phyloP scores from a whole-genome alignment of 2,329 filamentous ascomycete genomes.

The Lojkania enalia region DNA sequence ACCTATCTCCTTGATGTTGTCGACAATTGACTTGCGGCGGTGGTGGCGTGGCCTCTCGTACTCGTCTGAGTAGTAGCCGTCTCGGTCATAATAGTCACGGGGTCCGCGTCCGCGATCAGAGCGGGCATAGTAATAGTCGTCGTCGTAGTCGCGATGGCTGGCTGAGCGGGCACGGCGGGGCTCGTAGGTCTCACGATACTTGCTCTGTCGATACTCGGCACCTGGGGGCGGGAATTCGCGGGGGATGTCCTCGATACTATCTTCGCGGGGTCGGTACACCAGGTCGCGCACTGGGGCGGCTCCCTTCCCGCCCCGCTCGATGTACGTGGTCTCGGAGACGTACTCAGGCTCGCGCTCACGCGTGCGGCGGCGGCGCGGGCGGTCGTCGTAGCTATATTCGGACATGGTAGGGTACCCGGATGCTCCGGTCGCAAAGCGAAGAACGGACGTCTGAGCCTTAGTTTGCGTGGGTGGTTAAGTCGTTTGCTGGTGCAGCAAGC shows the following conservation, averaged over 20 bases:
- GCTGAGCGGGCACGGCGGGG: conserved; percentile 66
- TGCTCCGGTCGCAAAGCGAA: conserved; percentile 7
- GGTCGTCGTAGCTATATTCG: conserved; percentile 54
- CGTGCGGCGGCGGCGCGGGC: conserved; percentile 48
- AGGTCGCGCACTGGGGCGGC: conserved; percentile 51
- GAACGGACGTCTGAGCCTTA: too few species aligned
- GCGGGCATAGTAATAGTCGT: conserved; percentile 54
- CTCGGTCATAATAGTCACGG: conserved; percentile 50
- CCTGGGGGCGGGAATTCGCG: conserved; percentile 80
- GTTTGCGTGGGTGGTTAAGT: too few species aligned
- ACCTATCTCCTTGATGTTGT: conserved; percentile 57
- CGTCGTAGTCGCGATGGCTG: conserved; percentile 62
- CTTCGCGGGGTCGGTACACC: conserved; percentile 64
- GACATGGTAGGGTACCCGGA: conserved; percentile 46
- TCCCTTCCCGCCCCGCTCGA: conserved; percentile 52
- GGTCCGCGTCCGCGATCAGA: conserved; percentile 51
- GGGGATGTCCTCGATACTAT: conserved; percentile 82
- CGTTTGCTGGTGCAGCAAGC: too few species aligned
- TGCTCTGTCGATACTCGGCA: conserved; percentile 50
- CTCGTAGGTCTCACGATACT: conserved; percentile 53
- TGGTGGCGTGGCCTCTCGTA: conserved; percentile 49
- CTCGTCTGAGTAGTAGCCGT: conserved; percentile 50
- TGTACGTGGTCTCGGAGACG: conserved; percentile 55
- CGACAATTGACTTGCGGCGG: conserved; percentile 61
- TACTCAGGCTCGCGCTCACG: conserved; percentile 56